Conservation (phyloP, 495 filamentous ascomycete genomes). For the Penicillium alfredii region DNA sequence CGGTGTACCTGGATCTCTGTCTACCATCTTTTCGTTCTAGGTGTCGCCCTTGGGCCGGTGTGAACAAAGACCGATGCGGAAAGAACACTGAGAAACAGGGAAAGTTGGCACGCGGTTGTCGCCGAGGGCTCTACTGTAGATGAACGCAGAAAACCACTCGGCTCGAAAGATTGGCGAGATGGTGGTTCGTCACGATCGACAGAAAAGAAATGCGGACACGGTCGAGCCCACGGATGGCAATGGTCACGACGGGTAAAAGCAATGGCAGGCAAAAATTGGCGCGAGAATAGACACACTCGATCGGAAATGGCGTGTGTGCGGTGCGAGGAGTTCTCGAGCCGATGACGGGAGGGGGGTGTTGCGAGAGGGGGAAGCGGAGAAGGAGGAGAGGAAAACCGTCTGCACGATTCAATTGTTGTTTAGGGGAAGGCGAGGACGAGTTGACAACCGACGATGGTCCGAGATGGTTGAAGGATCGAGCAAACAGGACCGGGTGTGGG, state of each 20-base stretch:
- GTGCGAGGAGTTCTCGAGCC: conserved; percentile 18
- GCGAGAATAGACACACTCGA: no score
- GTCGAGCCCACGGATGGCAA: background rate
- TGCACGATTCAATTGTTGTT: no score
- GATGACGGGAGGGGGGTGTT: conserved; percentile 15
- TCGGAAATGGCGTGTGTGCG: conserved; percentile 12
- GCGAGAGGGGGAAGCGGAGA: conserved; percentile 12
- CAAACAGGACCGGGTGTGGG: conserved; percentile 12
- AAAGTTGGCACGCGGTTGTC: conserved; percentile 9
- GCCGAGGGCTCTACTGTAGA: conserved; percentile 18
- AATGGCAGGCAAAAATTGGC: no score
- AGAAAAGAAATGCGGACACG: background rate
- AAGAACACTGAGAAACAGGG: conserved; percentile 5
- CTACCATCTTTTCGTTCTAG: conserved; percentile 76
- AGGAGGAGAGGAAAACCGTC: no score
- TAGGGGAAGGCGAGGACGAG: conserved; percentile 7
- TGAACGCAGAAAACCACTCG: conserved; percentile 8
- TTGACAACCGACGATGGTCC: conserved; percentile 9
- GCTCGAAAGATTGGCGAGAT: conserved; percentile 2
- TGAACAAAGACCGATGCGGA: conserved; percentile 11
- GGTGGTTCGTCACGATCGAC: conserved; percentile 1
- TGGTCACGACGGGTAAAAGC: background rate
- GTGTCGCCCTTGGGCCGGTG: conserved; percentile 25
- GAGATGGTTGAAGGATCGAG: no score
- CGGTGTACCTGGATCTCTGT: conserved; percentile 85